Conservation (phyloP, 352 stramenopile species). For the Phytophthora constricta region DNA sequence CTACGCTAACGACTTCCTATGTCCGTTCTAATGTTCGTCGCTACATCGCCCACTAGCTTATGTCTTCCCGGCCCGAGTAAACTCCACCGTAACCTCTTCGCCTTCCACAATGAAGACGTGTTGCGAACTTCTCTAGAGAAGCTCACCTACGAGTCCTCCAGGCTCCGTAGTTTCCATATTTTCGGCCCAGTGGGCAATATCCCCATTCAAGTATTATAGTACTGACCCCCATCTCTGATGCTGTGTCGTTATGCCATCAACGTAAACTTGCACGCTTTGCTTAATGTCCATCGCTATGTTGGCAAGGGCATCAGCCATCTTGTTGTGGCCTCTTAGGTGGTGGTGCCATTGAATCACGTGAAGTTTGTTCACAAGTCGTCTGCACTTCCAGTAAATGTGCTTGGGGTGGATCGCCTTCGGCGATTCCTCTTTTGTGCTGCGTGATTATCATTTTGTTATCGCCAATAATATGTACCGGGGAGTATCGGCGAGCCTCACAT, state of each 20-base stretch:
- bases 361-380: neutral
- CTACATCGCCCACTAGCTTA: neutral
- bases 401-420: neutral
- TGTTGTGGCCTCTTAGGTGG: neutral
- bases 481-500: too few relatives aligned
- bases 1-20: neutral
- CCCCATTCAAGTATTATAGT: neutral
- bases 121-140: neutral
- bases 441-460: neutral
- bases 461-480: neutral
- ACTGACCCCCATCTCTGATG: neutral
- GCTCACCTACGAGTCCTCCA: neutral
- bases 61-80: neutral
- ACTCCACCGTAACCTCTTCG: too few relatives aligned
- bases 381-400: neutral
- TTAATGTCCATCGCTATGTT: neutral
- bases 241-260: neutral
- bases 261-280: neutral
- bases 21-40: neutral
- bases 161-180: neutral
- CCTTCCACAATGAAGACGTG: neutral
- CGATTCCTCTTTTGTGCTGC: neutral
- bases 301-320: neutral
- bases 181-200: neutral
- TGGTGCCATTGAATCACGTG: neutral